Evolutionary conservation across 257 asterid species (phyloP), one percentile per base, ranked within the genome.

Genomic region (Solanum appendiculatum): DNA sequence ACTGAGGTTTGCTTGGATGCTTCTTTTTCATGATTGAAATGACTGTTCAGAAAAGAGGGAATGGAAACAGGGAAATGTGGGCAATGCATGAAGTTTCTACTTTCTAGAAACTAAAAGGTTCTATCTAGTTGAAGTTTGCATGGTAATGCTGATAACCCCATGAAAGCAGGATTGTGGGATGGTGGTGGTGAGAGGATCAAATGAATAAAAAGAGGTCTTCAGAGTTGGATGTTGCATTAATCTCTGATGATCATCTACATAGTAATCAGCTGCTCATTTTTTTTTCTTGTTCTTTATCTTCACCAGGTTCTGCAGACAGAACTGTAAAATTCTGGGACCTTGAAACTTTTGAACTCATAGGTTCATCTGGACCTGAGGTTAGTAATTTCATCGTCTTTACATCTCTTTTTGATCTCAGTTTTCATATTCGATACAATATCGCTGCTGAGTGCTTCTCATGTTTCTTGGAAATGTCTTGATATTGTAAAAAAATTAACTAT

Each of bases 271-370:
- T 58, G 77, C 63, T 87, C 64, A 44, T 51, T 48, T 29, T 33
- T 23, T 64, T 81, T 81, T 48, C 85, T 81, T 31, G 68, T 29
- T 48, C 85, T 27, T 82, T 86, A 5, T 31, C 75, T 88, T 90
- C 90, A 84, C 89, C 98, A 97, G 99, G 99, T 84, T 97, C 99
- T 85, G 96, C 98, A 84, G 99, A 97, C 92, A 92, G 90, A 92
- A 95, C 99, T 68, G 99, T 97, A 86, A 97, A 95, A 89, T 95
- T 97, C 89, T 97, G 99, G 99, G 99, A 97, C 90, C 98, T 97
- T 88, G 99, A 97, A 93, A 97, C 99, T 85, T 97, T 97, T 94
- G 99, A 97, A 91, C 98, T 93, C 63, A 95, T 97, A 83, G 98
- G 99, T 86, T 97, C 99, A 82, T 90, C 99, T 85, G 99, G 97